These are phyloP conservation scores for Helianthus tuberosus DNA, from an alignment of 129 eudicot genomes.

Conservation along the genomic window DNA sequence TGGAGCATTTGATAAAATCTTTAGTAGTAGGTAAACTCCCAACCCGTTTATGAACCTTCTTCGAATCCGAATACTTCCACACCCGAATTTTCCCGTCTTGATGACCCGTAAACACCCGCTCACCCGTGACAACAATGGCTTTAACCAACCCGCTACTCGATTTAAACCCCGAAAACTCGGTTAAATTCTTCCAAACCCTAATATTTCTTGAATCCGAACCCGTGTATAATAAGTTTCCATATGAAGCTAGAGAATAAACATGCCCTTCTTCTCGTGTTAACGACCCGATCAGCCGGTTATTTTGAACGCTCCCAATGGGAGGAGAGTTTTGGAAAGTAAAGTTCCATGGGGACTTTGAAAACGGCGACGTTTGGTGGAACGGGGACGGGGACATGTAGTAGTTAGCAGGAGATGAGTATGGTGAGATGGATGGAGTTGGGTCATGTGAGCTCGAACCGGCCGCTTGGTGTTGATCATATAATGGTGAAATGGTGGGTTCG, in stretches of 20 bases:
- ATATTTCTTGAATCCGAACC: slow-evolving; percentile 74
- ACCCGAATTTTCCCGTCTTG: slow-evolving; percentile 48
- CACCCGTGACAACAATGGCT: slow-evolving; percentile 58
- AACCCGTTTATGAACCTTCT: slow-evolving; percentile 50
- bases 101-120: slow-evolving; percentile 53
- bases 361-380: slow-evolving; percentile 55
- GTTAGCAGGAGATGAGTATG: slow-evolving; percentile 44
- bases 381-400: slow-evolving; percentile 58
- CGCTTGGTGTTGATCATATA: slow-evolving; percentile 8
- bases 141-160: slow-evolving; percentile 63
- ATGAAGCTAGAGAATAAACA: slow-evolving; percentile 63
- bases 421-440: slow-evolving; percentile 34
- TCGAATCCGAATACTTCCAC: slow-evolving; percentile 47
- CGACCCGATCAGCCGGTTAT: slow-evolving; percentile 46
- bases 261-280: slow-evolving; percentile 76
- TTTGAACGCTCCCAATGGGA: neutral
- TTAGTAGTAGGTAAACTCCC: slow-evolving; percentile 59
- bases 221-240: slow-evolving; percentile 53
- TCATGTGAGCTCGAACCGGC: neutral
- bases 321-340: neutral
- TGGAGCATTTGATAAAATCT: slow-evolving; percentile 49
- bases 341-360: slow-evolving; percentile 70
- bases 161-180: slow-evolving; percentile 42
- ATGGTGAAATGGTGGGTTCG: no score
- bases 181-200: slow-evolving; percentile 66